Evolutionary conservation across 352 stramenopile genomes (phyloP).

Genomic region (Phytopythium chamaehyphon): DNA sequence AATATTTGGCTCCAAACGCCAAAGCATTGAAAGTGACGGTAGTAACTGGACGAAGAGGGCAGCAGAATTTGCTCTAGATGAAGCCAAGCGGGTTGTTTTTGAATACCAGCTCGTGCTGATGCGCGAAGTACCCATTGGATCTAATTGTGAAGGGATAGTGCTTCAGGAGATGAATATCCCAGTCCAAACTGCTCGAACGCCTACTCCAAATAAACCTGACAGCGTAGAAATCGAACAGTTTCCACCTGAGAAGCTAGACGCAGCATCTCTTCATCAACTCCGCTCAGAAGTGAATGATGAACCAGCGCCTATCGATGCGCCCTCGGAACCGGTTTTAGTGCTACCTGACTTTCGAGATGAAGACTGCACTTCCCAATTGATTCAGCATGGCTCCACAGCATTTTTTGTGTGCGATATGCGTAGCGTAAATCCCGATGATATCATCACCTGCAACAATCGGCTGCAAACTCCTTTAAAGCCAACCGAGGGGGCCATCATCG

Average conservation of each 20-base stretch:
- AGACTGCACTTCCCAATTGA: conserved; percentile 22
- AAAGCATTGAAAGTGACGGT: neutral
- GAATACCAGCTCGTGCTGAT: conserved; percentile 60
- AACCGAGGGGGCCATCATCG: conserved; percentile 58
- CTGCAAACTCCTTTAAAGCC: conserved; percentile 36
- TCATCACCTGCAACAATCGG: conserved; percentile 66
- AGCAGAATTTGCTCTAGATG: conserved; percentile 32
- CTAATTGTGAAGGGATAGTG: neutral
- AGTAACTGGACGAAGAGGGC: conserved; percentile 7
- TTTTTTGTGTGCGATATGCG: conserved; percentile 71
- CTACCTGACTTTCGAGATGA: neutral
- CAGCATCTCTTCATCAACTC: neutral
- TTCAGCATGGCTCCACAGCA: conserved; percentile 41
- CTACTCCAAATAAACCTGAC: too few species aligned
- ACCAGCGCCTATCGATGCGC: too few species aligned
- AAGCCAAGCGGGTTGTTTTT: conserved; percentile 41
- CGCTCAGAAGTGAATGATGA: neutral
- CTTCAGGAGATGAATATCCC: too few species aligned
- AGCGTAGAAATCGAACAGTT: too few species aligned
- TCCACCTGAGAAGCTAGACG: too few species aligned
- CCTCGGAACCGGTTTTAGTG: too few species aligned
- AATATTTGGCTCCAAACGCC: conserved; percentile 29
- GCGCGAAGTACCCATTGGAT: neutral
- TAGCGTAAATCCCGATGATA: conserved; percentile 18
- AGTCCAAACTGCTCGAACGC: too few species aligned